These are phyloP conservation scores for Aureobasidium sp. DNA, from an alignment of 2,329 filamentous ascomycete genomes.

Conservation along the genomic window DNA sequence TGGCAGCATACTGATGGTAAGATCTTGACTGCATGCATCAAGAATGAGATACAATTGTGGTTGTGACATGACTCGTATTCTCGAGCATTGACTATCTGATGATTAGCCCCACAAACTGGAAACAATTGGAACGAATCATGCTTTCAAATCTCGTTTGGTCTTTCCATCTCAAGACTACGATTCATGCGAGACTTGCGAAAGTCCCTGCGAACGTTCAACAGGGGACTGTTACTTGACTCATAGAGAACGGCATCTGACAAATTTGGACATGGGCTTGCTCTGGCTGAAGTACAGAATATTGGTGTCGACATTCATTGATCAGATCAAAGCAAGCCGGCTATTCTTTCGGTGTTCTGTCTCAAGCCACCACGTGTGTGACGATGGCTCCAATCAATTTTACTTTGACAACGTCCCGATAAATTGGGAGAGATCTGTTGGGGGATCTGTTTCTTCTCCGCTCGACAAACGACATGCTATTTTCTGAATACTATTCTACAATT, in stretches of 20 bases:
- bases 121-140: too few relatives aligned
- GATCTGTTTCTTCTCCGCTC: neutral
- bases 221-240: neutral
- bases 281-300: too few relatives aligned
- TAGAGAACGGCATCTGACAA: neutral
- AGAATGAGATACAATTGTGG: neutral
- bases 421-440: slow-evolving; percentile 9
- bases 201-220: neutral
- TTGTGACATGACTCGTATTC: neutral
- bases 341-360: neutral
- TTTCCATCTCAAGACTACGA: neutral
- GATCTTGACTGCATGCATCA: too few relatives aligned
- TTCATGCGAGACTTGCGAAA: neutral
- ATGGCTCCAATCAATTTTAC: slow-evolving; percentile 10
- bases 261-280: neutral
- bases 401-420: slow-evolving; percentile 1
- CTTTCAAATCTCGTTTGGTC: neutral
- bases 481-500: neutral
- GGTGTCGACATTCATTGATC: too few relatives aligned
- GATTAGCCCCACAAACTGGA: too few relatives aligned
- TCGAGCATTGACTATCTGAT: too few relatives aligned
- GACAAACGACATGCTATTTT: neutral
- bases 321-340: too few relatives aligned
- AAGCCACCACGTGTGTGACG: slow-evolving; percentile 10
- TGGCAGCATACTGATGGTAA: too few relatives aligned